Base-by-base conservation (phyloP, 108 stramenopile species). In the Mayamaea pseudoterrestris region DNA sequence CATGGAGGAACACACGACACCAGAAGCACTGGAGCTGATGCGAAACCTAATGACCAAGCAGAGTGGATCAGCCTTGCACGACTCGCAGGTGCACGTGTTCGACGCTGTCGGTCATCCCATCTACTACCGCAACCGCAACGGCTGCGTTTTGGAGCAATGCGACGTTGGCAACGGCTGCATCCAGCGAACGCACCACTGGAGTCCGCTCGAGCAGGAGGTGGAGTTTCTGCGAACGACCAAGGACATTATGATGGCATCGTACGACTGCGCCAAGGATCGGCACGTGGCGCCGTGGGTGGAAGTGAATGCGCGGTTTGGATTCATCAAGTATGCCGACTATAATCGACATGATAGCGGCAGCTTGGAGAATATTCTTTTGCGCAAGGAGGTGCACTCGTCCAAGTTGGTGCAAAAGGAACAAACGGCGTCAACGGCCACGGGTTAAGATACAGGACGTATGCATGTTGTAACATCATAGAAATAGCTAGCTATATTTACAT, bases 81-180 rank as follows among this genome's bases (percentile, higher is more conserved):
- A 91, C 50, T 77, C 75, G 11, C 90, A 91, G 50, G 90, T 91
- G 14, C 84, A 87, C 49, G 84, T 83, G 3, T 84, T 65, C 49
- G 90, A 91, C 53, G 84, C 90, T 26, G 90, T 91, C 8, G 90
- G 90, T 27, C 61, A 87, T 40, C 90, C 90, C 11, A 66, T 87
- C 8, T 84, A 82, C 57, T 65, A 74, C 37, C 66, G 59, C 22
- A 91, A 91, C 47, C 67, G 84, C 18, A 91, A 91, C 43, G 80
- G 69, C 20, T 50, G 63, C 28, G 58, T 88, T 41, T 63, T 88
- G 30, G 64, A 80, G 47, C 60, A 58, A 32, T 73, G 76, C 46
- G 78, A 72, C 36, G 65, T 83, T 42, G 80, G 85, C 13, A 69
- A 65, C 27, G 66, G 44, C 23, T 46, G 62, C 6, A 62, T 71